Percentiles rank a stretch among this genome's conserved stretches.
Conservation (phyloP, 1,284 basidiomycete genomes). For the Cystobasidium pallidum region DNA sequence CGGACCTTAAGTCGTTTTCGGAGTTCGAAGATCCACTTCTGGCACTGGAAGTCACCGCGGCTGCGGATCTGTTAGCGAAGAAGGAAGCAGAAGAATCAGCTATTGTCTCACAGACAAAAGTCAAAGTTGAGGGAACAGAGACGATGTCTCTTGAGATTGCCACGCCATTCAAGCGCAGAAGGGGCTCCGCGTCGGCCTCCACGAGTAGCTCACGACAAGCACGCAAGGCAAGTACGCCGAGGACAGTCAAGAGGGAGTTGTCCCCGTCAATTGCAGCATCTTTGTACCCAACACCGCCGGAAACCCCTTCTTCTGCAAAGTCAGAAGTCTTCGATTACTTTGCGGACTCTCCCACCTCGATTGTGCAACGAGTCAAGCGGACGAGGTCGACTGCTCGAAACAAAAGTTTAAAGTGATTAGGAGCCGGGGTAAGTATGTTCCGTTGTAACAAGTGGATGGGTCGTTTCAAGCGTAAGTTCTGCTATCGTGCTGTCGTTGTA, state of each 20-base stretch:
- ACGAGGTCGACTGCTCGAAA: background rate
- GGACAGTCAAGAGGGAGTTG: background rate
- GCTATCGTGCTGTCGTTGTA: background rate
- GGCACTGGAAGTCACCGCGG: slow-evolving; percentile 5
- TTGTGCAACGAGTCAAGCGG: slow-evolving; percentile 3
- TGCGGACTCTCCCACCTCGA: background rate
- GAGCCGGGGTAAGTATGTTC: background rate
- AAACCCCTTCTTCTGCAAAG: slow-evolving; percentile 17
- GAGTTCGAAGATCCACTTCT: slow-evolving; percentile 40
- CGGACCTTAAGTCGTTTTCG: slow-evolving; percentile 43
- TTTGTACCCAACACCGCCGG: slow-evolving; percentile 30
- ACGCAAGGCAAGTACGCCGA: background rate
- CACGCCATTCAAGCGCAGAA: background rate
- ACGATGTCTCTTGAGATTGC: background rate
- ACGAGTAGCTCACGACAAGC: background rate
- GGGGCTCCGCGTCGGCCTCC: background rate
- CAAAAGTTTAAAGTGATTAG: background rate
- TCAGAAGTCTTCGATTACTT: background rate
- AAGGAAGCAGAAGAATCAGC: slow-evolving; percentile 27
- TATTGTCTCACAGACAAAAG: background rate
- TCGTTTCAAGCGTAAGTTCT: background rate
- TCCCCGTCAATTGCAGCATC: slow-evolving; percentile 6
- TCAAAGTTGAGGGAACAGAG: slow-evolving; percentile 5
- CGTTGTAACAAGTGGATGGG: background rate
- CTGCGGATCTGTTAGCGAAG: slow-evolving; percentile 18